Conservation (phyloP, 345 rosid species). For the Atalantia buxifolia region DNA sequence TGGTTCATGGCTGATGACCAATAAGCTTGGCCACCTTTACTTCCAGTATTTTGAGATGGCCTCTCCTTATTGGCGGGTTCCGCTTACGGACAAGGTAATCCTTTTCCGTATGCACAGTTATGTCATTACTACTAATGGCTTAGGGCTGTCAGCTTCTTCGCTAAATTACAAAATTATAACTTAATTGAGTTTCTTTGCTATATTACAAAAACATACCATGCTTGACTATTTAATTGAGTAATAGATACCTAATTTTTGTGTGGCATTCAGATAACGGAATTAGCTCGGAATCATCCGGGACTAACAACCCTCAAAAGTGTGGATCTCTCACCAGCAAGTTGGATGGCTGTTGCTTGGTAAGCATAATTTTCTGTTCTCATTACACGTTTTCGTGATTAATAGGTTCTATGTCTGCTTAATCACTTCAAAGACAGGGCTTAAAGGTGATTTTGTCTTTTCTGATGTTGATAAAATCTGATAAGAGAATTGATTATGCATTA, state of each 20-base stretch:
- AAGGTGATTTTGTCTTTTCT: background rate
- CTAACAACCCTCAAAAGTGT: conserved; percentile 55
- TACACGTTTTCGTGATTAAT: background rate
- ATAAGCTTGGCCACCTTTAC: conserved; percentile 52
- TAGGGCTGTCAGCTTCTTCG: background rate
- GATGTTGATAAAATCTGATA: background rate
- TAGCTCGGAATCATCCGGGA: conserved; percentile 42
- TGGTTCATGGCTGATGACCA: conserved; percentile 20
- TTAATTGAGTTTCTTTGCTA: background rate
- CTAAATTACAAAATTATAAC: background rate
- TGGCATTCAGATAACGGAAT: conserved; percentile 41
- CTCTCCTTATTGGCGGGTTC: conserved; percentile 61
- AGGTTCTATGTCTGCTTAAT: background rate
- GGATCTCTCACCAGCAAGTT: conserved; percentile 84
- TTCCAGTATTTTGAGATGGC: conserved; percentile 57
- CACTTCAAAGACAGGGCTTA: background rate
- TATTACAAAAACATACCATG: background rate
- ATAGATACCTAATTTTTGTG: background rate
- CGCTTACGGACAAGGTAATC: conserved; percentile 56
- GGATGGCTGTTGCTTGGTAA: conserved; percentile 96
- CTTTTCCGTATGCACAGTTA: background rate
- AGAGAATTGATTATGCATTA: background rate
- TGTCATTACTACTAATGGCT: background rate
- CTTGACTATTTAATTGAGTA: background rate
- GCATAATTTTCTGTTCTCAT: background rate